Conservation (phyloP, 495 filamentous ascomycete species). For the Endocarpon pusillum region DNA sequence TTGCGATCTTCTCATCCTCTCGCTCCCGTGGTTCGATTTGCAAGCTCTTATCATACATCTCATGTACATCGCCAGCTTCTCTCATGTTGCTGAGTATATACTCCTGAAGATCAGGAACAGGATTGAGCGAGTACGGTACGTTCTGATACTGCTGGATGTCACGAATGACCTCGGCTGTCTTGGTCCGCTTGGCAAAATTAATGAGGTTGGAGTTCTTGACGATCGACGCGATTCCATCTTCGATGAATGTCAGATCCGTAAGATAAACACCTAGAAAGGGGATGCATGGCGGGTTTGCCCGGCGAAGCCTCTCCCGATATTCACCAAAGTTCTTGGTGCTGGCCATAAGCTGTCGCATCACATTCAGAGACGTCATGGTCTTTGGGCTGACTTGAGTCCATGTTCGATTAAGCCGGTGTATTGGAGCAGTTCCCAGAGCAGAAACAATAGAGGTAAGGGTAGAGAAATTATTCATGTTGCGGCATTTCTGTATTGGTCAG, state of each 20-base stretch:
- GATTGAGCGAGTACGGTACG: conserved; percentile 75
- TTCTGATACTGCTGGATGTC: conserved; percentile 99
- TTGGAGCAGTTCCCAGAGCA: conserved; percentile 81
- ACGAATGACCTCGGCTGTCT: conserved; percentile 93
- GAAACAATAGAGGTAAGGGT: conserved; percentile 98
- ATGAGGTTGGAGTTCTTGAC: conserved; percentile 90
- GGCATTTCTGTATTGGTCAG: conserved; percentile 61
- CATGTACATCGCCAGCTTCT: conserved; percentile 83
- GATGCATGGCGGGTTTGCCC: conserved; percentile 90
- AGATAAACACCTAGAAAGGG: conserved; percentile 97
- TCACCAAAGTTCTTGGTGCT: conserved; percentile 97
- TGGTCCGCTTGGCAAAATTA: conserved; percentile 95
- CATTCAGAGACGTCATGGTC: conserved; percentile 61
- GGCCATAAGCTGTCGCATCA: conserved; percentile 87
- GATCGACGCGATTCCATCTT: conserved; percentile 90
- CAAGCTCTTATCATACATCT: conserved; percentile 96
- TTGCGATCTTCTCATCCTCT: conserved; percentile 87
- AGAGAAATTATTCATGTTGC: conserved; percentile 85
- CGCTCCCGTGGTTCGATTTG: conserved; percentile 83
- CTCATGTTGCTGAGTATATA: conserved; percentile 94
- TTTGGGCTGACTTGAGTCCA: conserved; percentile 84
- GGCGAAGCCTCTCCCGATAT: conserved; percentile 82
- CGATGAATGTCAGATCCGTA: conserved; percentile 95
- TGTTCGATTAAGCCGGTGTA: conserved; percentile 83
- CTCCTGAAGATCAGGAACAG: conserved; percentile 84